These are phyloP conservation scores for Boletus coccyginus DNA, from an alignment of 768 basidiomycete genomes.

Conservation along the genomic window DNA sequence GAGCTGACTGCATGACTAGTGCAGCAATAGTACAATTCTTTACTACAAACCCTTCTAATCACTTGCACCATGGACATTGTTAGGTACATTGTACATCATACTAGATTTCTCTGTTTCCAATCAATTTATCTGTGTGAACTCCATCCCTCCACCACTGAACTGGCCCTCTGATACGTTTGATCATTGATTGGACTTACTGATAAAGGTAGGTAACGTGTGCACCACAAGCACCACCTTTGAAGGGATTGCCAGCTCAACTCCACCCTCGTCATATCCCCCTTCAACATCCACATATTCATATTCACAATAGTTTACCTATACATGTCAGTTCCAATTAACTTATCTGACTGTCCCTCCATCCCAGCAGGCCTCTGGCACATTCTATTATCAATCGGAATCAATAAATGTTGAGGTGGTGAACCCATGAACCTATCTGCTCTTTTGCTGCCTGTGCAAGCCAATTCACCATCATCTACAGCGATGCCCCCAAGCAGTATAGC, in stretches of 20 bases:
- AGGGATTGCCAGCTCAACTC: slow-evolving; percentile 30
- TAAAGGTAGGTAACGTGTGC: slow-evolving; percentile 57
- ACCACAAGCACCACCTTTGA: slow-evolving; percentile 31
- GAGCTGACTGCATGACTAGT: too few relatives aligned
- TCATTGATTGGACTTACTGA: too few relatives aligned
- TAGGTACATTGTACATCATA: too few relatives aligned
- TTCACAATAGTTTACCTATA: slow-evolving; percentile 31
- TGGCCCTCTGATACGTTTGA: too few relatives aligned
- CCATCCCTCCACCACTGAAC: too few relatives aligned
- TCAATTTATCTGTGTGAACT: too few relatives aligned
- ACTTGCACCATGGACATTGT: too few relatives aligned
- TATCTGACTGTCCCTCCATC: slow-evolving; percentile 33
- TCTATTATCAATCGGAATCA: slow-evolving; percentile 24
- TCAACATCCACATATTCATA: slow-evolving; percentile 28
- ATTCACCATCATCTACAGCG: slow-evolving; percentile 20
- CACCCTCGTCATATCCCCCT: slow-evolving; percentile 21
- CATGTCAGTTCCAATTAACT: slow-evolving; percentile 26
- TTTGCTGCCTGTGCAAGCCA: slow-evolving; percentile 24
- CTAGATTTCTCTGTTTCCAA: too few relatives aligned
- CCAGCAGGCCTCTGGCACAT: slow-evolving; percentile 25
- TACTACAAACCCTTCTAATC: too few relatives aligned
- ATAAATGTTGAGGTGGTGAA: slow-evolving; percentile 34
- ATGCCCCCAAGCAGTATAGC: slow-evolving; percentile 42
- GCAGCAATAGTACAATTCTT: too few relatives aligned
- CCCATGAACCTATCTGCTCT: slow-evolving; percentile 30